Percentiles rank a stretch among this genome's conserved stretches.
phyloP scores from a whole-genome alignment of 2,329 filamentous ascomycete species.

The Teratosphaeria viscida region DNA sequence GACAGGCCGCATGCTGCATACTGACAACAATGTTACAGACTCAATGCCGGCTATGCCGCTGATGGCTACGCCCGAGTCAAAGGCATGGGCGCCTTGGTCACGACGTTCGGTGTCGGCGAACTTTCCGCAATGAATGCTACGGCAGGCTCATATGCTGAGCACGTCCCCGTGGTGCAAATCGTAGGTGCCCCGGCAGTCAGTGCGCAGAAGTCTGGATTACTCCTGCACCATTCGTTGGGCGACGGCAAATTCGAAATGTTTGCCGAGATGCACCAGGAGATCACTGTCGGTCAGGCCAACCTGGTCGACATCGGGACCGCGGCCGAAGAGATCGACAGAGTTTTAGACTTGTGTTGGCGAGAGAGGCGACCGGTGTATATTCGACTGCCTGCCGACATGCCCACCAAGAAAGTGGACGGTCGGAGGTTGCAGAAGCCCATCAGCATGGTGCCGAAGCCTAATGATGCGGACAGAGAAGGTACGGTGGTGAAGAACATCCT shows the following conservation, averaged over 20 bases:
- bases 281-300: constrained; percentile 62
- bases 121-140: constrained; percentile 38
- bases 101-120: constrained; percentile 40
- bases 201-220: constrained; percentile 30
- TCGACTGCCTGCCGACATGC: background rate
- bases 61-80: constrained; percentile 39
- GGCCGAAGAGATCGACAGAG: constrained; percentile 63
- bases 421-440: background rate
- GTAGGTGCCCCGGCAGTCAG: constrained; percentile 35
- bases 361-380: constrained; percentile 20
- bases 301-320: constrained; percentile 57
- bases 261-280: constrained; percentile 60
- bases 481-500: background rate
- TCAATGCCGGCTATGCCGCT: constrained; percentile 42
- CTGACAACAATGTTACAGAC: constrained; percentile 4
- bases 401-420: background rate
- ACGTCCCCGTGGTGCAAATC: constrained; percentile 38
- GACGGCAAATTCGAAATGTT: constrained; percentile 71
- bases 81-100: constrained; percentile 36
- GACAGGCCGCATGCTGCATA: background rate
- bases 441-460: background rate
- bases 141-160: constrained; percentile 39
- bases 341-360: constrained; percentile 63
- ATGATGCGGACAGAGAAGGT: background rate
- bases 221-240: constrained; percentile 37